Evolutionary conservation across 2,329 filamentous ascomycete species (phyloP), one percentile per base, ranked within the genome.

Genomic region (Rugonectria rugulosa): DNA sequence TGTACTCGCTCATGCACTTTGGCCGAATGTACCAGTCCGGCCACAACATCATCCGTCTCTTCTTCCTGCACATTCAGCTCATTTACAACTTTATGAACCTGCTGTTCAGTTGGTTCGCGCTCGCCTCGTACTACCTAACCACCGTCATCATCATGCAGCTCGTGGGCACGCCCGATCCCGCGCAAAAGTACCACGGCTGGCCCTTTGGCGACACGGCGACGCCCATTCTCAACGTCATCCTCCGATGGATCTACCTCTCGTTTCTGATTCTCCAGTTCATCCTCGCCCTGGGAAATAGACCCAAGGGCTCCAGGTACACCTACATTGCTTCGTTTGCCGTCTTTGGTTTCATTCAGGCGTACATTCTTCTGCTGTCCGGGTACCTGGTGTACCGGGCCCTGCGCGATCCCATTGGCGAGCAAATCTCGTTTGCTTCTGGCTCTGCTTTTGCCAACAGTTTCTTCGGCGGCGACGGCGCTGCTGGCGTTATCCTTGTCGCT

Each of bases 1-100:
- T 66, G 15, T 66, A 66, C 46, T 66, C 63, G 7, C 53, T 66
- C 4, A 66, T 66, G 59, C 63, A 66, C 26, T 66, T 66, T 12
- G 61, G 59, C 1, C 59, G 63, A 29, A 53, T 66, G 32, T 66
- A 66, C 12, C 52, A 58, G 20, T 66, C 63, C 6, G 63, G 63
- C 5, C 63, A 66, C 4, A 66, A 61, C 34, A 42, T 66, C 10
- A 23, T 66, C 8, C 63, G 63, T 6, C 59, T 66, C 38, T 59
- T 66, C 23, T 66, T 66, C 57, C 46, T 66, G 2, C 63, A 66
- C 40, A 57, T 66, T 8, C 63, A 66, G 23, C 65, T 66, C 11
- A 15, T 66, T 1, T 66, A 66, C 17, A 66, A 66, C 61, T 44
- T 66, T 48, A 43, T 66, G 41, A 66, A 66, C 15, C 56, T 66